Conservation (phyloP, 257 asterid species). For the Apocynum venetum region DNA sequence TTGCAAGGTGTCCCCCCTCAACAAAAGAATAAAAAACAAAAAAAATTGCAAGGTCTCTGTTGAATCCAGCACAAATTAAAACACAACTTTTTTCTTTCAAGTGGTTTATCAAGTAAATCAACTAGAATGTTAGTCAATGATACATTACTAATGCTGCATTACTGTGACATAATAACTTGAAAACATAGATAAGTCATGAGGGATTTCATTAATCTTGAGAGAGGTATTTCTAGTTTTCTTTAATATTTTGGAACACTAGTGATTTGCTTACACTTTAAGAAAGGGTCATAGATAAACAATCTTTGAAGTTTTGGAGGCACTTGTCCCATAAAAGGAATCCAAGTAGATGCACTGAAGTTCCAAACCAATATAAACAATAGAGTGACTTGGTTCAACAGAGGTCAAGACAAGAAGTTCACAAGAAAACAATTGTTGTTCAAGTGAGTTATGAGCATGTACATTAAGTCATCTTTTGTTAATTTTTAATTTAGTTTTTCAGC, state of each 20-base stretch:
- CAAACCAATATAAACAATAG: constrained; percentile 5
- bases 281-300: constrained; percentile 29
- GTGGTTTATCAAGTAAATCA: no score
- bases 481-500: constrained; percentile 4
- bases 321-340: constrained; percentile 27
- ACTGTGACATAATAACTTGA: no score
- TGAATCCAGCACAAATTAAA: no score
- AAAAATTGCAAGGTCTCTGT: no score
- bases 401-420: constrained; percentile 37
- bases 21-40: no score
- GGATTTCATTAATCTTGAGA: no score
- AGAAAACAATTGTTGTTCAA: constrained; percentile 16
- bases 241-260: background rate
- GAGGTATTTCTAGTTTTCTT: background rate
- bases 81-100: no score
- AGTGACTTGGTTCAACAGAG: constrained; percentile 17
- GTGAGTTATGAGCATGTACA: constrained; percentile 14
- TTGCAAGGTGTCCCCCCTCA: no score
- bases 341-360: constrained; percentile 28
- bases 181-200: no score
- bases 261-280: constrained; percentile 26
- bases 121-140: no score
- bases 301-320: constrained; percentile 31
- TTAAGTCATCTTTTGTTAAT: constrained; percentile 18
- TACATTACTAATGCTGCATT: no score